Conservation (phyloP, 192 early-diverging fungal genomes). For the Rhizophlyctis rosea region DNA sequence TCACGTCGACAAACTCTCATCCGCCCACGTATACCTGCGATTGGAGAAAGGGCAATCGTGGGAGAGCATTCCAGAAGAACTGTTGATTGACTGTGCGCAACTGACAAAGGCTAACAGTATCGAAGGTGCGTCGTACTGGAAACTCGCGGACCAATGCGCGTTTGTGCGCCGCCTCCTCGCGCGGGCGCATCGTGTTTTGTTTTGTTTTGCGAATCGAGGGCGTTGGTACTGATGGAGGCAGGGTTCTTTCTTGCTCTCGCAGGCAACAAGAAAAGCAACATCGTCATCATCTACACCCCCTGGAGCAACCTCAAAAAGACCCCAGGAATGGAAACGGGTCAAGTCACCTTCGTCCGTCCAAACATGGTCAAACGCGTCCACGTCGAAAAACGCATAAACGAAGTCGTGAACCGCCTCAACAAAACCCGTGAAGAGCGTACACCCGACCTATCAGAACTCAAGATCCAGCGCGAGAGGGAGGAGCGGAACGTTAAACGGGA, state of each 20-base stretch:
- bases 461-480: constrained; percentile 53
- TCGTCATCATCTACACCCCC: constrained; percentile 89
- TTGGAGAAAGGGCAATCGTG: constrained; percentile 63
- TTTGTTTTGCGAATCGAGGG: too few species aligned
- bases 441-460: constrained; percentile 78
- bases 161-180: too few species aligned
- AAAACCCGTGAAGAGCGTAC: constrained; percentile 79
- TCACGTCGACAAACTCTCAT: constrained; percentile 96
- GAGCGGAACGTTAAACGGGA: constrained; percentile 29
- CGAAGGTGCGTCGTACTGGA: constrained; percentile 73
- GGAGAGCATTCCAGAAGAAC: constrained; percentile 70
- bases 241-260: constrained; percentile 1
- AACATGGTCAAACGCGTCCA: constrained; percentile 77
- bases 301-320: constrained; percentile 85
- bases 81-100: constrained; percentile 86
- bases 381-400: constrained; percentile 74
- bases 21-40: constrained; percentile 95
- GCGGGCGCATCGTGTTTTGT: too few species aligned
- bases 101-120: constrained; percentile 97
- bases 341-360: constrained; percentile 87
- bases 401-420: constrained; percentile 88
- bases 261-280: constrained; percentile 90
- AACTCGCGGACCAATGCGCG: too few species aligned
- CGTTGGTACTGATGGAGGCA: too few species aligned
- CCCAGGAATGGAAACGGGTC: constrained; percentile 91